These are phyloP conservation scores for Mucor racemosus DNA, from an alignment of 371 early-diverging fungal species.

Conservation along the genomic window DNA sequence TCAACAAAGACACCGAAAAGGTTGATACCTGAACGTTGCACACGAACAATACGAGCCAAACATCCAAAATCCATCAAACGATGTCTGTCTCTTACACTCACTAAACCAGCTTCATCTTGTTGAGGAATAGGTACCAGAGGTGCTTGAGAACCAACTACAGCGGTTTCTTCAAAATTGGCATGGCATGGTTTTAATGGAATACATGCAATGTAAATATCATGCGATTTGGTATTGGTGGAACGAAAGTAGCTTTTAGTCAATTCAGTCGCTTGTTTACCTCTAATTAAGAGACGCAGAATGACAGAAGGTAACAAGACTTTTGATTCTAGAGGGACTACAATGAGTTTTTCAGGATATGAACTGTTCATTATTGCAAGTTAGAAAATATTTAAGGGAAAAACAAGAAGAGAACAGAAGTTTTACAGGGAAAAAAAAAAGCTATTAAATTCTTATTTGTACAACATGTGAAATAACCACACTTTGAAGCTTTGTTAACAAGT, in stretches of 20 bases:
- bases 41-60: slow-evolving; percentile 44
- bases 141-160: slow-evolving; percentile 12
- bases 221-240: neutral
- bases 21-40: slow-evolving; percentile 45
- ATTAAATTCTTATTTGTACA: slow-evolving; percentile 11
- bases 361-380: slow-evolving; percentile 5
- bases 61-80: slow-evolving; percentile 46
- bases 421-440: slow-evolving; percentile 1
- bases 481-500: neutral
- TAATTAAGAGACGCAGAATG: slow-evolving; percentile 36
- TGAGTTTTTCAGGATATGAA: slow-evolving; percentile 25
- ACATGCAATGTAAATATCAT: slow-evolving; percentile 30
- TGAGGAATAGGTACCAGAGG: slow-evolving; percentile 21
- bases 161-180: neutral
- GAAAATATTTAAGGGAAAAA: neutral
- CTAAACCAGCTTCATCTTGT: slow-evolving; percentile 1
- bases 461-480: slow-evolving; percentile 33
- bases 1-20: slow-evolving; percentile 47
- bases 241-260: slow-evolving; percentile 36
- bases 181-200: slow-evolving; percentile 23
- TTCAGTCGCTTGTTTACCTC: slow-evolving; percentile 41
- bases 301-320: slow-evolving; percentile 46
- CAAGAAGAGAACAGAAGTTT: neutral
- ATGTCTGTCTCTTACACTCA: slow-evolving; percentile 22
- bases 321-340: slow-evolving; percentile 39